Evolutionary conservation across 1,284 basidiomycete genomes (phyloP).

Genomic region (Cystobasidium pallidum): DNA sequence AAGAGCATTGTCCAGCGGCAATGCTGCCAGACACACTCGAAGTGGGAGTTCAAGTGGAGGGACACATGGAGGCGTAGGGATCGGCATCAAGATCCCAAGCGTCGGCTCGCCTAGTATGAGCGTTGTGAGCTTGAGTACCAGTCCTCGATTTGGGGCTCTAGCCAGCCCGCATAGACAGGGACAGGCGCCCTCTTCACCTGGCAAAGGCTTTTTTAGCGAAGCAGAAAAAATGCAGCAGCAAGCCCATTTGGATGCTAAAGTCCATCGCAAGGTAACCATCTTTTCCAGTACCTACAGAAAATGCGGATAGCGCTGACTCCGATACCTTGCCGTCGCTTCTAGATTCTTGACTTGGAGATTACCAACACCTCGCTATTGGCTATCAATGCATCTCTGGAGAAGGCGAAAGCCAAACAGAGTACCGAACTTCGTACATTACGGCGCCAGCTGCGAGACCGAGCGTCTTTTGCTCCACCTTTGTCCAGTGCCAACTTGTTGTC

Average conservation of each 20-base stretch:
- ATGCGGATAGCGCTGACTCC: not conserved
- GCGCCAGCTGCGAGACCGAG: conserved; percentile 47
- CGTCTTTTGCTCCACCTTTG: conserved; percentile 28
- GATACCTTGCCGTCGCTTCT: not conserved
- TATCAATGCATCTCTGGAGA: conserved; percentile 59
- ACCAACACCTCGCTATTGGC: conserved; percentile 58
- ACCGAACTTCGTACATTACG: conserved; percentile 56
- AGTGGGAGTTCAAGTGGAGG: conserved; percentile 1
- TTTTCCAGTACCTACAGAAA: not conserved
- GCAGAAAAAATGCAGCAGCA: conserved; percentile 14
- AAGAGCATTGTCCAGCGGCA: not conserved
- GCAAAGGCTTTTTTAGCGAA: conserved; percentile 17
- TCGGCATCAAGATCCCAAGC: not conserved
- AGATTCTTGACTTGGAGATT: conserved; percentile 59
- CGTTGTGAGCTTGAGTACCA: not conserved
- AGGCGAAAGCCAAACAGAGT: conserved; percentile 56
- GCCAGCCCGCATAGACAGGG: conserved; percentile 5
- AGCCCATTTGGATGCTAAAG: conserved; percentile 34
- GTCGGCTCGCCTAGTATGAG: not conserved
- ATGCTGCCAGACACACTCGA: conserved; percentile 3
- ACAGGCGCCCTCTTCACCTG: conserved; percentile 6
- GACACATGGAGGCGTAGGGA: not conserved
- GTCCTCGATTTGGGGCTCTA: not conserved
- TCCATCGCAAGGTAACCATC: conserved; percentile 37
- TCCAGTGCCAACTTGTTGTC: conserved; percentile 13